Evolutionary conservation across 768 basidiomycete genomes (phyloP), one percentile per base, ranked within the genome.

Genomic region (Cystofilobasidium ferigula): DNA sequence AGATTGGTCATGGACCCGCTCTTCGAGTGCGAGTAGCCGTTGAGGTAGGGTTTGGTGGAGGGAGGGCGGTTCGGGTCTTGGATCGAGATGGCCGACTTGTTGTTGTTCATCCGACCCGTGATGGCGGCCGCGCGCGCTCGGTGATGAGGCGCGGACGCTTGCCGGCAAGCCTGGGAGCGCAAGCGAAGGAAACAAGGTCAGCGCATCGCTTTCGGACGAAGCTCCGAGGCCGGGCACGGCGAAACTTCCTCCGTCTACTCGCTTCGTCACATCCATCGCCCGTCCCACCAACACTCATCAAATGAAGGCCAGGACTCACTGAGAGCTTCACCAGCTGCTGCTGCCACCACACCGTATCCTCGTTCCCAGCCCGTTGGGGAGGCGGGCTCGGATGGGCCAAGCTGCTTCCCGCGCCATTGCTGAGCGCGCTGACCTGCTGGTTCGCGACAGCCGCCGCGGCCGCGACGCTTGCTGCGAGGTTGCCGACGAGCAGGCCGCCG

Each of bases 61-160:
- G 72, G 71, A 22, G 71, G 75, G 64, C 72, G 73, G 67, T 90
- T 93, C 24, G 93, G 92, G 76, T 97, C 89, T 65, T 88, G 86
- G 75, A 94, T 97, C 53, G 89, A 84, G 68, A 95, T 88, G 45
- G 89, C 88, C 35, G 88, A 83, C 77, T 90, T 93, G 47, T 88
- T 80, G 67, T 70, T 67, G 63, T 73, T 72, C 20, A 86, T 87
- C 56, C 95, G 84, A 24, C 89, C 87, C 40, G 91, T 89, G 82
- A 97, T 86, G 58, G 92, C 92, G 68, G 87, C 93, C n/a, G 90
- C 87, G 57, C 93, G 83, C 16, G 95, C 95, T 62, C 94, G 86
- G 73, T 95, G 92, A 75, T 97, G 92, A 0, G 91, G 89, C 3
- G 88, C 86, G 64, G 87, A 85, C 30, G 89, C 85, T 38, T 85